A percentile compares a stretch with the other conserved stretches of the same genome.
Conservation (phyloP, 305 asterid species). For the Ilex paraguariensis region DNA sequence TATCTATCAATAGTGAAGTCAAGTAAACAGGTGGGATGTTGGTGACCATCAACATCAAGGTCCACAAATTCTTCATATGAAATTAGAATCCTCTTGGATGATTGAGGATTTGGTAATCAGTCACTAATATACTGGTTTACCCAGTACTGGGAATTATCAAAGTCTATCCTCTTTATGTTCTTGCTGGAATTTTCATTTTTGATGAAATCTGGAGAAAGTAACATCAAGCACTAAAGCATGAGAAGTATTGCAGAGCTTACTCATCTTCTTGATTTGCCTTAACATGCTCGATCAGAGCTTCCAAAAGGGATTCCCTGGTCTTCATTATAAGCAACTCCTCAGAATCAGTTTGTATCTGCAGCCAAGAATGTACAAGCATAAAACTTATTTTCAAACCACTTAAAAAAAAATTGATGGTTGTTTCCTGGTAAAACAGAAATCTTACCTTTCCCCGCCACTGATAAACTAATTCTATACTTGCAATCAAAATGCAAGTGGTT, state of each 20-base stretch:
- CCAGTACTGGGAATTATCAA: neutral
- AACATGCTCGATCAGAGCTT: conserved; percentile 78
- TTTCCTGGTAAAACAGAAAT: neutral
- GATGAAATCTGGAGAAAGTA: too few species aligned
- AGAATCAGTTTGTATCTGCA: conserved; percentile 82
- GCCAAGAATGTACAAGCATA: conserved; percentile 1
- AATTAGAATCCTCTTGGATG: too few species aligned
- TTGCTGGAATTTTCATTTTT: too few species aligned
- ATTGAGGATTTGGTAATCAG: too few species aligned
- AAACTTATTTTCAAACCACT: neutral
- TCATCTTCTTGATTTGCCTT: conserved; percentile 89
- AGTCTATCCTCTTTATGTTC: too few species aligned
- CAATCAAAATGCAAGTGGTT: conserved; percentile 1
- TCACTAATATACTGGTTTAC: neutral
- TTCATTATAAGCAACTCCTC: conserved; percentile 95
- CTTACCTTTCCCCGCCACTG: conserved; percentile 96
- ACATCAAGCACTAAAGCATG: too few species aligned
- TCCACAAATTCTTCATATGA: too few species aligned
- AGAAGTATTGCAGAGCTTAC: conserved; percentile 31
- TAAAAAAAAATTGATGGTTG: neutral
- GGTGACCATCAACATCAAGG: too few species aligned
- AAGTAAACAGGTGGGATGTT: too few species aligned
- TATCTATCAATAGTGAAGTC: too few species aligned
- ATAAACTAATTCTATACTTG: conserved; percentile 88
- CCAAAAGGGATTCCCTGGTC: conserved; percentile 85